Base-by-base conservation (phyloP, 2,329 filamentous ascomycete species). In the Polytolypa hystricis region DNA sequence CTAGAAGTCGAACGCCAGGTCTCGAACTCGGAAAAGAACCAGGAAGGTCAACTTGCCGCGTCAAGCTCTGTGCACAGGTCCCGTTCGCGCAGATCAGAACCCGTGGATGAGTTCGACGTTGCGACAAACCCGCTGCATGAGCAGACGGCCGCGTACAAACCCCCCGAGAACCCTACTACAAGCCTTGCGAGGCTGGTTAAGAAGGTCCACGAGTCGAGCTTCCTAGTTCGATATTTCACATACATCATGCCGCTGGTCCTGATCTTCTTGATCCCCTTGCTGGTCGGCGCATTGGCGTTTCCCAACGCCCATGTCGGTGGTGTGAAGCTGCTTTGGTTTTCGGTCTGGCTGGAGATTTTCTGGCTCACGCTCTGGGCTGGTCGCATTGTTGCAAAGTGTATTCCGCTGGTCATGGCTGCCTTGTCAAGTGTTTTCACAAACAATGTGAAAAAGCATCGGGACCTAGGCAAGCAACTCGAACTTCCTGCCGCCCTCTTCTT, bases 341-440 rank as follows among this genome's bases (percentile, higher is more conserved):
- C 83, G 19, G 85, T 95, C 43, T 96, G 89, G 89, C 70, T 95
- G 12, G 84, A 94, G 58, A 84, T 94, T 28, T 71, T 95, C 17
- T 96, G 89, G 89, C 69, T 89, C 44, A 85, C 85, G 0, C 68
- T 95, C 0, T 96, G 89, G 89, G 79, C 81, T 14, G 81, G 74
- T 37, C 61, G 75, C 60, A 70, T 82, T 33, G 62, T 79, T 10
- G 72, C 78, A 5, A 81, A 81, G 57, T 68, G 65, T 36, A 64
- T 83, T 7, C 79, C 79, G 1, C 73, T 66, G 48, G 66, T 72
- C 0, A 70, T 81, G 27, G 73, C 75, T 1, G 49, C 80, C 1
- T 40, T 82, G 11, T 78, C 84, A 4, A 84, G 79, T 49, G 66
- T 89, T 4, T 79, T 85, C 52, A 91, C 87, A 11, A 91, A 86